A percentile compares a stretch with the other conserved stretches of the same genome.
Evolutionary conservation across 495 filamentous ascomycete species (phyloP).

Genomic region (Tuber calosporum): DNA sequence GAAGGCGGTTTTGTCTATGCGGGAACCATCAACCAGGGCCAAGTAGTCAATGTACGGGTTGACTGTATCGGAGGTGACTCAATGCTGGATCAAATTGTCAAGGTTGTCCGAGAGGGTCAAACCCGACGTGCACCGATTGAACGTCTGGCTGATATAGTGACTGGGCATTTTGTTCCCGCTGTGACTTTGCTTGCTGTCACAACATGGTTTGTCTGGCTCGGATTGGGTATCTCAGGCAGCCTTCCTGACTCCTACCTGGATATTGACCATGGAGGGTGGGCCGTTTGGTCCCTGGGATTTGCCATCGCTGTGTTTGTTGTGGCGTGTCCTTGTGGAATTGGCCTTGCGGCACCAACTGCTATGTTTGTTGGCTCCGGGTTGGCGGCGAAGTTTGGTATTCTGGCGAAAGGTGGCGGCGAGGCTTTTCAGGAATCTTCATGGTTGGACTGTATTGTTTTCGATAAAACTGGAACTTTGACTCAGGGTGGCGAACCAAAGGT

Average conservation of each 20-base stretch:
- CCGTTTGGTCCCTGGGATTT: conserved; percentile 81
- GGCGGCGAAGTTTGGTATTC: conserved; percentile 78
- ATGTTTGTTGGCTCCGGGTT: conserved; percentile 86
- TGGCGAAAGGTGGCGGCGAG: conserved; percentile 92
- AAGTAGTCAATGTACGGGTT: conserved; percentile 61
- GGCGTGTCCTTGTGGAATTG: conserved; percentile 89
- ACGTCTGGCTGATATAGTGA: conserved; percentile 72
- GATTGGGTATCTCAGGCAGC: conserved; percentile 60
- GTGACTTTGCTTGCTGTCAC: conserved; percentile 72
- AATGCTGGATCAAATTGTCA: conserved; percentile 88
- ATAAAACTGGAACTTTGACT: conserved; percentile 92
- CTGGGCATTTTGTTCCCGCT: conserved; percentile 80
- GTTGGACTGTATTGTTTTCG: conserved; percentile 82
- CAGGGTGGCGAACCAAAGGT: conserved; percentile 73
- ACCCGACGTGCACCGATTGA: conserved; percentile 81
- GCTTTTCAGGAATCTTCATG: conserved; percentile 89
- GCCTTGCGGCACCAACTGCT: conserved; percentile 84
- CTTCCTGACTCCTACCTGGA: conserved; percentile 63
- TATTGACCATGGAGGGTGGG: conserved; percentile 64
- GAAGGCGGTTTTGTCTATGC: conserved; percentile 68
- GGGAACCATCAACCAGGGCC: conserved; percentile 77
- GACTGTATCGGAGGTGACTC: conserved; percentile 67
- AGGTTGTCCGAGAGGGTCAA: conserved; percentile 84
- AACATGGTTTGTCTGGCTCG: conserved; percentile 80
- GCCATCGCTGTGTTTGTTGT: conserved; percentile 93